These are phyloP conservation scores for Coemansia sp. DNA, from an alignment of 192 early-diverging fungal genomes.

Conservation along the genomic window DNA sequence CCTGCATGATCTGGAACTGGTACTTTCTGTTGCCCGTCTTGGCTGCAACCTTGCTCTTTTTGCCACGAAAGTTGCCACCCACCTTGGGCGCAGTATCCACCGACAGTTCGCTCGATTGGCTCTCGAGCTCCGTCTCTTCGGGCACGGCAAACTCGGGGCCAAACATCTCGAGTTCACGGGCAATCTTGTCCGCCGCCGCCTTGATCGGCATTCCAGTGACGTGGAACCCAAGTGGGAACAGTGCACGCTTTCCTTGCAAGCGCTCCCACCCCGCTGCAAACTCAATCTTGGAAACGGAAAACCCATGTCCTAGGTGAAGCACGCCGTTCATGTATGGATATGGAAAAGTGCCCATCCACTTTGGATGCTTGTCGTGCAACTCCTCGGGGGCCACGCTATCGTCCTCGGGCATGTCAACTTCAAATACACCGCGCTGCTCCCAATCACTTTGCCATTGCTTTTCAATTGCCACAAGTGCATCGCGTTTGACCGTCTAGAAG, in stretches of 20 bases:
- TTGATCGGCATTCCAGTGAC: constrained; percentile 99
- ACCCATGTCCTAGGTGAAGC: constrained; percentile 95
- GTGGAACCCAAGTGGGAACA: constrained; percentile 98
- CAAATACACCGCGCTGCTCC: constrained; percentile 74
- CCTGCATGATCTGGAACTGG: constrained; percentile 97
- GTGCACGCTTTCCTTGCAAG: constrained; percentile 84
- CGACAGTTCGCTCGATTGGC: constrained; percentile 35
- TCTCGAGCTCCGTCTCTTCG: constrained; percentile 11
- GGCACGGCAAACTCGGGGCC: constrained; percentile 48
- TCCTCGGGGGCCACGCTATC: constrained; percentile 54
- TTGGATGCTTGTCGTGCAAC: constrained; percentile 68
- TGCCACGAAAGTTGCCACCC: constrained; percentile 32
- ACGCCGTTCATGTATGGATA: constrained; percentile 97
- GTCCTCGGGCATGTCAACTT: constrained; percentile 77
- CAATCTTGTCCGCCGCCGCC: constrained; percentile 60
- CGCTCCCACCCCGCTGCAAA: constrained; percentile 94
- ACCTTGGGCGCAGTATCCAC: constrained; percentile 53
- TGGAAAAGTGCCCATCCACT: constrained; percentile 92
- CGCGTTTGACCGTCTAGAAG: constrained; percentile 70
- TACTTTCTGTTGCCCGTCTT: constrained; percentile 82
- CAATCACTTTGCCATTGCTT: constrained; percentile 71
- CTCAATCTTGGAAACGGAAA: constrained; percentile 93
- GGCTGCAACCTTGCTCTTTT: constrained; percentile 83
- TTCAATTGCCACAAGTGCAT: constrained; percentile 75
- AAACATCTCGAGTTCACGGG: constrained; percentile 53